Evolutionary conservation across 2,329 filamentous ascomycete genomes (phyloP), one percentile per base, ranked within the genome.

Genomic region (Aspergillus alliaceus): DNA sequence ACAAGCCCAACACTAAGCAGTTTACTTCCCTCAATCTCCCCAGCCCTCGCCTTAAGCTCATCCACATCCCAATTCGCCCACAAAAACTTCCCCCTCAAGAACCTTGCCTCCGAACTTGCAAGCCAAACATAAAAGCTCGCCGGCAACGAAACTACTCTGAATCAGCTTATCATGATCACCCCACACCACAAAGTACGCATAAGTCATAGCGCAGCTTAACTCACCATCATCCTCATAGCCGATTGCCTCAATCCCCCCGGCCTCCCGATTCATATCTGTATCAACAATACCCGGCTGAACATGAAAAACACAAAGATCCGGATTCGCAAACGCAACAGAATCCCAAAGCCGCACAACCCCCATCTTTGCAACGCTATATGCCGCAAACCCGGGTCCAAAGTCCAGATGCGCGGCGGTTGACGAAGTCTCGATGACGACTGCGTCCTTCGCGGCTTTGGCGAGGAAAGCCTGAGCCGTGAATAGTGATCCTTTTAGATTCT

Each of bases 1-100:
- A 40, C 37, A 5, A 40, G 5, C 5, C 37, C 37, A 4, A 40
- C 24, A 24, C 37, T 40, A 15, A 40, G 12, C 14, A 2, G 20
- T 2, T 18, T 1, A 15, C 20, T 24, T 20, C 18, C 37, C 4
- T 15, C 46, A 57, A 66, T 68, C 34, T 63, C 61, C 6, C 61
- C 53, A 35, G 53, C 56, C 27, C 51, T 58, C 39, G 34, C 55
- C 48, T 65, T 69, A 42, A 76, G 57, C 58, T 79, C 75, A 48
- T 74, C 69, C 7, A 78, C 72, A 61, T 79, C 76, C 74, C 75
- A 77, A 35, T 70, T 64, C 2, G 67, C 64, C 64, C 68, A 75
- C 15, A 77, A 58, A 57, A 67, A 72, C 20, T 72, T 66, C 2
- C 74, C 75, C 57, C 70, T 69, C 25, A 79, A 57, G 48, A 77